A percentile compares a stretch with the other conserved stretches of the same genome.
Evolutionary conservation across 2,329 filamentous ascomycete genomes (phyloP).

Genomic region (Cryoendolithus antarcticus): DNA sequence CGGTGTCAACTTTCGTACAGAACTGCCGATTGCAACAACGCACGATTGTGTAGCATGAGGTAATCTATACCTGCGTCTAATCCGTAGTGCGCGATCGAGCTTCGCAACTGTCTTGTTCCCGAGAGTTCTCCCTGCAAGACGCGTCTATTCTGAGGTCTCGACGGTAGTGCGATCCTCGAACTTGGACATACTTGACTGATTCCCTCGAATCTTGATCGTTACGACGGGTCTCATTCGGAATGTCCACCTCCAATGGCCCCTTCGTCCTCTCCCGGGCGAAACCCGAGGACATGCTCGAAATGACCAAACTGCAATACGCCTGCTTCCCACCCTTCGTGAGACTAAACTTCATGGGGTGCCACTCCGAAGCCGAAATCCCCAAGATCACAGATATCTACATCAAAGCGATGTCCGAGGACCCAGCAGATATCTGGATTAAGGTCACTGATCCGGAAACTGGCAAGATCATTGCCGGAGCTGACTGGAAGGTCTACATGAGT

Average conservation of each 20-base stretch:
- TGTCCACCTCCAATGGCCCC: neutral
- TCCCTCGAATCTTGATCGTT: too few relatives aligned
- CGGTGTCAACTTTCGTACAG: too few relatives aligned
- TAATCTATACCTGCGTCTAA: too few relatives aligned
- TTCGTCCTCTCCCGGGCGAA: slow-evolving; percentile 5
- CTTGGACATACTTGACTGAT: too few relatives aligned
- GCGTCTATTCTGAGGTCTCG: too few relatives aligned
- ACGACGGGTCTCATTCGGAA: too few relatives aligned
- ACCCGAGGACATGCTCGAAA: slow-evolving; percentile 4
- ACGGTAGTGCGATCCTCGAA: too few relatives aligned
- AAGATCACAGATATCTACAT: slow-evolving; percentile 6
- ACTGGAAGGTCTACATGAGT: slow-evolving; percentile 18
- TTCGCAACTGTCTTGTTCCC: too few relatives aligned
- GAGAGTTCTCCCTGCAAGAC: too few relatives aligned
- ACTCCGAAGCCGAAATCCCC: slow-evolving; percentile 6
- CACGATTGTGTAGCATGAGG: too few relatives aligned
- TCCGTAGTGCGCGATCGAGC: too few relatives aligned
- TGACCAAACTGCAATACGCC: slow-evolving; percentile 3
- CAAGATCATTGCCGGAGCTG: slow-evolving; percentile 18
- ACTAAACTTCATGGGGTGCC: slow-evolving; percentile 14
- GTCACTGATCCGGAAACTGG: slow-evolving; percentile 15
- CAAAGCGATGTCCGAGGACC: slow-evolving; percentile 10
- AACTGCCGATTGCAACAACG: too few relatives aligned
- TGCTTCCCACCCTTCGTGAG: slow-evolving; percentile 7
- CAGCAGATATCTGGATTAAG: slow-evolving; percentile 20